Conservation (phyloP, 306 rosid genomes). For the Lagenaria siceraria region DNA sequence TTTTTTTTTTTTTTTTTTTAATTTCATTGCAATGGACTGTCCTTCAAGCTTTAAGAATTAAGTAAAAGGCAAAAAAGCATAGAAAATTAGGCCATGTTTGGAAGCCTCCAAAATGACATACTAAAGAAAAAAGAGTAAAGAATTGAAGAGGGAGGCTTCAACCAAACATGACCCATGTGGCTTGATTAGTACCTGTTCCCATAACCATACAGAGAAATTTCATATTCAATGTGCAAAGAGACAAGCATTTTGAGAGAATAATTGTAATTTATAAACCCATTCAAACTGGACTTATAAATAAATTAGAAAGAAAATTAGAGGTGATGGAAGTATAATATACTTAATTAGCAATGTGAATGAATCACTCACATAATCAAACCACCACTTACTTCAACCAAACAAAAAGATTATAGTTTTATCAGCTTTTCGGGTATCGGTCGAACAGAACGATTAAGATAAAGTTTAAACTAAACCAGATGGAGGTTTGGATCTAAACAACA, state of each 20-base stretch:
- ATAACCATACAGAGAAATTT: neutral
- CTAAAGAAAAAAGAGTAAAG: conserved; percentile 5
- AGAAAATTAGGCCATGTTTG: conserved; percentile 3
- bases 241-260: conserved; percentile 9
- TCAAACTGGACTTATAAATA: neutral
- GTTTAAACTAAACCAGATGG: neutral
- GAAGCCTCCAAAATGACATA: conserved; percentile 14
- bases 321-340: neutral
- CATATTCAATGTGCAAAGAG: conserved; percentile 16
- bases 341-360: neutral
- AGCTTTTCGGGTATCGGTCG: neutral
- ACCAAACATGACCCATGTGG: conserved; percentile 34
- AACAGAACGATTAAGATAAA: neutral
- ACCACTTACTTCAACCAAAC: neutral
- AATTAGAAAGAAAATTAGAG: neutral
- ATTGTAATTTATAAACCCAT: neutral
- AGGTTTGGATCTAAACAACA: neutral
- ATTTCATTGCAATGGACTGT: neutral
- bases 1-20: neutral
- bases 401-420: neutral
- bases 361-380: neutral
- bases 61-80: neutral
- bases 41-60: conserved; percentile 2
- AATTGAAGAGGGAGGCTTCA: conserved; percentile 8
- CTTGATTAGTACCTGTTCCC: conserved; percentile 28